phyloP scores from a whole-genome alignment of 2,329 filamentous ascomycete genomes.

The Rutstroemia sp. region DNA sequence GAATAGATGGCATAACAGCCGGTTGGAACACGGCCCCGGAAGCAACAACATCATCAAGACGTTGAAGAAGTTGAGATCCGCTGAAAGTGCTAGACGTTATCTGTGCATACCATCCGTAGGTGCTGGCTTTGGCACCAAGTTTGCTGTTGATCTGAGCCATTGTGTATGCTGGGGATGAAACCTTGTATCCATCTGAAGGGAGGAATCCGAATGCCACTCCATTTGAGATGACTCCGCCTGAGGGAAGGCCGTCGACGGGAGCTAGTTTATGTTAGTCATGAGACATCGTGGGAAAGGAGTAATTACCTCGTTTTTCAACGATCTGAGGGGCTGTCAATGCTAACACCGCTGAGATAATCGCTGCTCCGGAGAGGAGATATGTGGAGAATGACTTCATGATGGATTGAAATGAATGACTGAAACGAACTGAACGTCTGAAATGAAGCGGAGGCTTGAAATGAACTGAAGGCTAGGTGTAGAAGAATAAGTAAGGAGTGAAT shows the following conservation, averaged over 20 bases:
- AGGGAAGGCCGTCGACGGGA: background rate
- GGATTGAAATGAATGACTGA: background rate
- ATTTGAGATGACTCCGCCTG: constrained; percentile 5
- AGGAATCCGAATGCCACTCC: constrained; percentile 10
- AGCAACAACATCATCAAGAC: constrained; percentile 8
- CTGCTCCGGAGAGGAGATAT: background rate
- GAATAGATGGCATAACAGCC: constrained; percentile 9
- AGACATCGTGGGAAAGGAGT: background rate
- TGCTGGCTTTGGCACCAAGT: constrained; percentile 5
- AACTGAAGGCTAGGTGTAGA: background rate
- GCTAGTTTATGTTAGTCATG: background rate
- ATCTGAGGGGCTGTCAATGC: background rate
- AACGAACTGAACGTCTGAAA: background rate
- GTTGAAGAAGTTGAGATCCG: constrained; percentile 1
- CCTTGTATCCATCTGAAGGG: constrained; percentile 8
- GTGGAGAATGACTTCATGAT: constrained; percentile 5
- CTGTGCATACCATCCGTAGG: constrained; percentile 9
- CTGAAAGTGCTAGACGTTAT: constrained; percentile 2
- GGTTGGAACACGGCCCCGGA: constrained; percentile 11
- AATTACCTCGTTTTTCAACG: background rate
- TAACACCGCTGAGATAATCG: background rate
- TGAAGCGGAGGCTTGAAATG: no score
- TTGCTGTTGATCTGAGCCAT: constrained; percentile 8
- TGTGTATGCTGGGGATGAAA: constrained; percentile 5
- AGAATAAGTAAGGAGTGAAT: background rate